Percentiles rank a stretch among this genome's conserved stretches.
Conservation (phyloP, 208 protist species). For the Leishmania braziliensis region DNA sequence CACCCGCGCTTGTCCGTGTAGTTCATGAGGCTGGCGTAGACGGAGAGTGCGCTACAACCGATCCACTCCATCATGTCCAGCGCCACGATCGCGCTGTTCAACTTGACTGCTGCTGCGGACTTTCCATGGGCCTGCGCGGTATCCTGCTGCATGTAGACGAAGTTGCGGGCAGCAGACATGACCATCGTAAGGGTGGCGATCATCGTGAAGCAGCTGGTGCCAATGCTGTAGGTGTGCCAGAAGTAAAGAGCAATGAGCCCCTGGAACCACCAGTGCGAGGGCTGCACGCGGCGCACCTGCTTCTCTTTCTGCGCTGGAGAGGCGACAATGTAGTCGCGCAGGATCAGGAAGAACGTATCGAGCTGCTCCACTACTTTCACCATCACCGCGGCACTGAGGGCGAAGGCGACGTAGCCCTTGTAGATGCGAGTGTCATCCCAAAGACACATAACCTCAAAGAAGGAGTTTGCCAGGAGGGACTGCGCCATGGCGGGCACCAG, state of each 20-base stretch:
- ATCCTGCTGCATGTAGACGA: conserved; percentile 28
- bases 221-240: conserved; percentile 60
- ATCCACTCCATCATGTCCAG: conserved; percentile 43
- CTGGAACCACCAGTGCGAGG: conserved; percentile 49
- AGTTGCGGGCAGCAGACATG: conserved; percentile 29
- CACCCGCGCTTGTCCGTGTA: conserved; percentile 39
- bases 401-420: conserved; percentile 51
- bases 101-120: conserved; percentile 13
- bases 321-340: conserved; percentile 54
- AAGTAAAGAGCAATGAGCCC: conserved; percentile 40
- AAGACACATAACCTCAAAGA: conserved; percentile 40
- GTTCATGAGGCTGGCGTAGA: conserved; percentile 57
- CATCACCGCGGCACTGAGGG: conserved; percentile 53
- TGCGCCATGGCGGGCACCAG: conserved; percentile 38
- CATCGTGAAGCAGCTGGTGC: conserved; percentile 37
- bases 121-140: conserved; percentile 19
- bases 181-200: conserved; percentile 36
- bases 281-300: conserved; percentile 29
- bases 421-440: conserved; percentile 43
- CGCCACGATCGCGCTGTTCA: conserved; percentile 9
- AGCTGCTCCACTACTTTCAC: conserved; percentile 74
- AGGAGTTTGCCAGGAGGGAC: conserved; percentile 16
- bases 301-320: conserved; percentile 15
- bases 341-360: conserved; percentile 78
- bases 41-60: conserved; percentile 28